Base-by-base conservation (phyloP, 2,329 filamentous ascomycete genomes). In the Akanthomyces uredinophilus region DNA sequence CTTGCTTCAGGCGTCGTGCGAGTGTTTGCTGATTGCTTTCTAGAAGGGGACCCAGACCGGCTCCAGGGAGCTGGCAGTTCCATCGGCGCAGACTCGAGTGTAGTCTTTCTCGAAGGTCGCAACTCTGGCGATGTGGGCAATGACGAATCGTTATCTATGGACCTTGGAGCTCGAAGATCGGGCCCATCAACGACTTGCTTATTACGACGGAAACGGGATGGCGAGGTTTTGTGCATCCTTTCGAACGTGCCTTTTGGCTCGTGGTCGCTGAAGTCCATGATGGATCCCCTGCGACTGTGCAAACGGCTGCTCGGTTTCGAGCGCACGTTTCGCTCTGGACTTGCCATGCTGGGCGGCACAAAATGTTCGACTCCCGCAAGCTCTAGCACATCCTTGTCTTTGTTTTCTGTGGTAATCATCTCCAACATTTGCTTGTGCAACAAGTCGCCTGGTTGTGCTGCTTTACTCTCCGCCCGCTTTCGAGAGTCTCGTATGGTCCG, bases 31-130 rank as follows among this genome's bases (percentile, higher is more conserved):
- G 20, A 10, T 2, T 53, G 39, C 6, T 47, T 44, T 57, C 87
- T 82, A 0, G 78, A 76, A 35, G 89, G 88, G 7, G 89, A 91
- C 2, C 79, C 78, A 1, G 83, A 80, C 27, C 88, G 83, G 68
- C 87, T 91, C 8, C 79, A 79, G 4, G 81, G 77, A 1, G 87
- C 83, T 4, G 88, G 90, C 10, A 89, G 71, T 62, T 89, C 87
- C 65, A 84, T 80, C 24, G 87, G 83, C 14, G 81, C 81, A 4
- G 85, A 84, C 57, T 88, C 81, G 37, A 83, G 78, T 1, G 76
- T 74, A 67, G 77, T 67, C 68, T 84, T 73, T 64, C 80, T 71
- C 72, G 79, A 66, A 5, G 77, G 70, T 41, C 76, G 80, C n/a
- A 80, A 69, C 27, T 81, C 80, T 5, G 85, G 84, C 0, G 84